Evolutionary conservation across 208 protist species (phyloP).

Genomic region (Leptomonas pyrrhocoris): DNA sequence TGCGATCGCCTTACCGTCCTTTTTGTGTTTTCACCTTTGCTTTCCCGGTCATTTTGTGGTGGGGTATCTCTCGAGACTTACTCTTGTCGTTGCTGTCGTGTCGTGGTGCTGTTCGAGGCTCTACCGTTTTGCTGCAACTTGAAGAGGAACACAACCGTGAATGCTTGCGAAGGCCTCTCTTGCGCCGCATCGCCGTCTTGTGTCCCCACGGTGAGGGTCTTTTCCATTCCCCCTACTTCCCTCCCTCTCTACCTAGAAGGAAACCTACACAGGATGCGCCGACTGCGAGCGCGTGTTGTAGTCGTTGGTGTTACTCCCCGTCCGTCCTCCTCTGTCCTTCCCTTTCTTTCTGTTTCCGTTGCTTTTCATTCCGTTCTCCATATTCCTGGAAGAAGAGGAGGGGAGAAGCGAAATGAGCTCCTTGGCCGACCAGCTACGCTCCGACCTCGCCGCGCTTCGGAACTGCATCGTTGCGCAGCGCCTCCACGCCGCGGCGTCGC

Average conservation of each 20-base stretch:
- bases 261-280: too few species aligned
- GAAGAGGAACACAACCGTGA: neutral
- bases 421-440: neutral
- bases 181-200: neutral
- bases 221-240: too few species aligned
- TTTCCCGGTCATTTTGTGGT: neutral
- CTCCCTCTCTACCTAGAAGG: too few species aligned
- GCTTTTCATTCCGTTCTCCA: neutral
- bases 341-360: too few species aligned
- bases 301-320: too few species aligned
- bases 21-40: neutral
- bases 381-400: neutral
- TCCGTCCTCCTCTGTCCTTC: too few species aligned
- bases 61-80: neutral
- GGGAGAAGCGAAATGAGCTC: neutral
- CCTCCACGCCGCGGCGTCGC: neutral
- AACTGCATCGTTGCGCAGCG: neutral
- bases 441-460: neutral
- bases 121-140: neutral
- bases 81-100: neutral
- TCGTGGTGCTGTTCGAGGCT: neutral
- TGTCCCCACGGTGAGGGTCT: too few species aligned
- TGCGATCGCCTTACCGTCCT: constrained; percentile 5
- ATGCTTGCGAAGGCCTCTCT: neutral
- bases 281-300: too few species aligned